Evolutionary conservation across 2,329 filamentous ascomycete genomes (phyloP), one percentile per base, ranked within the genome.

Genomic region (Orbilia brochopaga): DNA sequence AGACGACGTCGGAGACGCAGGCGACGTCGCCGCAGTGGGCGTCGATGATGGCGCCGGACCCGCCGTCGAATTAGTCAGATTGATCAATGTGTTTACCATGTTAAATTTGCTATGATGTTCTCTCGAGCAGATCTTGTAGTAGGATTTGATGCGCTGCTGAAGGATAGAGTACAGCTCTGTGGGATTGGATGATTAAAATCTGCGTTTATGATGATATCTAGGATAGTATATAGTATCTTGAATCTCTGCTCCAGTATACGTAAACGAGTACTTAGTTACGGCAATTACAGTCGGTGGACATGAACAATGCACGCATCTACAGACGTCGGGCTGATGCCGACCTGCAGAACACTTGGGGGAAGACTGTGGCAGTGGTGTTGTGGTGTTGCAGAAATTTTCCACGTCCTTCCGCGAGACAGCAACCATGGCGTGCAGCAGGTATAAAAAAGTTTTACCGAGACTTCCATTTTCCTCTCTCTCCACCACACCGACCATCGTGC

Each of bases 361-460:
- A 13, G 37, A 13, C 15, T 42, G 2, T 42, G 32, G 32, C 13
- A 13, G 32, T 17, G 35, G 65, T 58, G 65, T 69, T 69, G 65
- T 52, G 53, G 59, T 64, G 66, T 70, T 70, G 66, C 59, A 70
- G 66, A 70, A 63, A 70, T 59, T 70, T 69, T 70, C 66, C 66
- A 64, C 59, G 66, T 64, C 66, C 56, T 70, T 70, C 66, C 58
- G 46, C 46, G 13, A 27, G 42, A 17, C 63, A 55, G 63, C 54
- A 54, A 57, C 52, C 63, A 70, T 59, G 27, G 27, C 27, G 27
- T 32, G n/a, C n/a, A n/a, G n/a, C n/a, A 53, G 40, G 62, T 54
- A 55, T 53, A 70, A 62, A 66, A 70, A 70, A 64, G 59, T 70
- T 70, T 70, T 64, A 64, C 66, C 59, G 59, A 70, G 48, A 54